A percentile compares a stretch with the other conserved stretches of the same genome.
These are phyloP conservation scores for Naganishia kalamii DNA, from an alignment of 768 basidiomycete genomes.

Conservation along the genomic window DNA sequence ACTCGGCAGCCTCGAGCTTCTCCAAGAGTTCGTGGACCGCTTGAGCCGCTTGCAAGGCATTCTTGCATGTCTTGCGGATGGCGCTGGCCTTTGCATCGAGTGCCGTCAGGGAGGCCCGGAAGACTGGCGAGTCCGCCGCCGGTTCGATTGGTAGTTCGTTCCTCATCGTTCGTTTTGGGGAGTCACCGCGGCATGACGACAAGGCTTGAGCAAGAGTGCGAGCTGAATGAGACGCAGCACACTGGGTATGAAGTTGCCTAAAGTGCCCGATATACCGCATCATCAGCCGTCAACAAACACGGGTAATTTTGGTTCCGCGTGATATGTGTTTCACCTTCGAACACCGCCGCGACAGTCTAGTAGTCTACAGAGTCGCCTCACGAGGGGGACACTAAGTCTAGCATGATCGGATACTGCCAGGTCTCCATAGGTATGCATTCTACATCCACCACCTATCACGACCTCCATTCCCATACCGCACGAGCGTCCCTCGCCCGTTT, in stretches of 20 bases:
- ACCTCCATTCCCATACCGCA: constrained; percentile 40
- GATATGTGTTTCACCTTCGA: neutral
- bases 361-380: too few species aligned
- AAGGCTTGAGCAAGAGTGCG: too few species aligned
- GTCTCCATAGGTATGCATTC: constrained; percentile 11
- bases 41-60: neutral
- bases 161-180: neutral
- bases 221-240: too few species aligned
- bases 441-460: neutral
- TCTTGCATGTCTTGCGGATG: constrained; percentile 8
- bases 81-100: neutral
- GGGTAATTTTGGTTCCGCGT: neutral
- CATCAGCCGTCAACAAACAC: too few species aligned
- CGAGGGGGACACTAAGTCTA: too few species aligned
- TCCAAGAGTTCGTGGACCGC: constrained; percentile 3
- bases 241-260: too few species aligned
- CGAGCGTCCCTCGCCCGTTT: constrained; percentile 59
- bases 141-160: constrained; percentile 17
- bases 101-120: constrained; percentile 15
- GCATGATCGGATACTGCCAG: too few species aligned
- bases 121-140: constrained; percentile 15
- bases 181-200: neutral
- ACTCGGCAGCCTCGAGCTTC: constrained; percentile 6
- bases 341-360: too few species aligned
- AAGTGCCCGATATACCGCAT: too few species aligned